phyloP scores from a whole-genome alignment of 345 rosid species.

The Eutrema heterophyllum region DNA sequence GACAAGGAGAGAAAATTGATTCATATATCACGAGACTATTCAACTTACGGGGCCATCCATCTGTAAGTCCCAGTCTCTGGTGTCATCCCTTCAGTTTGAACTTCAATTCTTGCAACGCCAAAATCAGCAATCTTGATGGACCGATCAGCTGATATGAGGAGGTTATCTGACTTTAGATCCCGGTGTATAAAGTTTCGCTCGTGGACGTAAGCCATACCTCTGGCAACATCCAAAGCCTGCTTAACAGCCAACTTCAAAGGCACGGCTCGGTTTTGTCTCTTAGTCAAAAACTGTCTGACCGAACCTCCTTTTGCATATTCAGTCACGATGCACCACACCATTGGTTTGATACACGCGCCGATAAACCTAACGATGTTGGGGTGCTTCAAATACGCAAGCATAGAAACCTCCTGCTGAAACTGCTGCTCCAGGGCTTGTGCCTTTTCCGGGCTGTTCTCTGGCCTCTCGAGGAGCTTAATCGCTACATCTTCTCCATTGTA shows the following conservation, averaged over 20 bases:
- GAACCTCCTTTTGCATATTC: conserved; percentile 45
- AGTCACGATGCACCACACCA: conserved; percentile 45
- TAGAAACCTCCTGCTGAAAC: conserved; percentile 41
- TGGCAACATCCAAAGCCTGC: conserved; percentile 50
- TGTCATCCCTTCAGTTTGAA: conserved; percentile 45
- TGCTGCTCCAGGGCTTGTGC: conserved; percentile 39
- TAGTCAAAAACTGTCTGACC: conserved; percentile 34
- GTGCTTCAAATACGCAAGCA: conserved; percentile 33
- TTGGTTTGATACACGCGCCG: conserved; percentile 36
- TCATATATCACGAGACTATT: not conserved
- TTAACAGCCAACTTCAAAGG: conserved; percentile 42
- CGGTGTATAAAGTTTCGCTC: conserved; percentile 43
- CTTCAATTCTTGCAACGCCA: conserved; percentile 47
- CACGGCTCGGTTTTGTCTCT: conserved; percentile 40
- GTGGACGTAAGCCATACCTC: conserved; percentile 48
- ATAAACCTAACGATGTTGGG: conserved; percentile 37
- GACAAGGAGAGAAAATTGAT: not conserved
- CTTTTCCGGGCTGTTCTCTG: conserved; percentile 31
- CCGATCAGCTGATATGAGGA: conserved; percentile 39
- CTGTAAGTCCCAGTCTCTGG: conserved; percentile 50
- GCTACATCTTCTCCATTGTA: conserved; percentile 49
- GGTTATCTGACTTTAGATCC: conserved; percentile 49
- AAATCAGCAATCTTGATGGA: conserved; percentile 54
- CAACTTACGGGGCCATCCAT: conserved; percentile 56
- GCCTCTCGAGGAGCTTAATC: conserved; percentile 37